Conservation (phyloP, 805 yeast species). For the Tetrapisispora arboricola region DNA sequence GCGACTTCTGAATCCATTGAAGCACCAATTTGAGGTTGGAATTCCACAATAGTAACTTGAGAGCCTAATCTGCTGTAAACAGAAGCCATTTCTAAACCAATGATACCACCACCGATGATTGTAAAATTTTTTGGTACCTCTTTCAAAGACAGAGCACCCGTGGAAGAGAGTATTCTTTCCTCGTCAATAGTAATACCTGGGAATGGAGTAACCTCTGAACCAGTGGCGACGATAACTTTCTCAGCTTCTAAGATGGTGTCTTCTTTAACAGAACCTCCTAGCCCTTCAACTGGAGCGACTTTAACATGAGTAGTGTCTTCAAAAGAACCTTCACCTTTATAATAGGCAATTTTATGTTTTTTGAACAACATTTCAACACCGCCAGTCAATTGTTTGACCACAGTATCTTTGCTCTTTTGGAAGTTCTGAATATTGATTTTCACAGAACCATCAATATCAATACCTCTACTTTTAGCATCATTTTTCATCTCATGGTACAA, state of each 20-base stretch:
- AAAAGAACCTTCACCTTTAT: slow-evolving; percentile 88
- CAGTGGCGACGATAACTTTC: slow-evolving; percentile 92
- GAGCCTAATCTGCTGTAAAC: slow-evolving; percentile 93
- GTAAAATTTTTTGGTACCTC: slow-evolving; percentile 89
- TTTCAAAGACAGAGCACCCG: slow-evolving; percentile 77
- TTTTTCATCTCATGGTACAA: slow-evolving; percentile 79
- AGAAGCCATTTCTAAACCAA: slow-evolving; percentile 98
- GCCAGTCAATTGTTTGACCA: slow-evolving; percentile 80
- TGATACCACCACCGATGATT: slow-evolving; percentile 98
- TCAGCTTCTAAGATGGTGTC: slow-evolving; percentile 64
- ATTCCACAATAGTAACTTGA: slow-evolving; percentile 91
- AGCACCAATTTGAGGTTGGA: slow-evolving; percentile 86
- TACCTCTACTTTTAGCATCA: slow-evolving; percentile 83
- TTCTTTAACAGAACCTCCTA: slow-evolving; percentile 55
- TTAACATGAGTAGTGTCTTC: slow-evolving; percentile 66
- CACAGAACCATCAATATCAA: slow-evolving; percentile 65
- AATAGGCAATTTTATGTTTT: slow-evolving; percentile 89
- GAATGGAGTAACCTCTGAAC: slow-evolving; percentile 97
- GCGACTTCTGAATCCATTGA: slow-evolving; percentile 97
- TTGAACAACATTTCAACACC: slow-evolving; percentile 94
- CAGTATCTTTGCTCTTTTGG: slow-evolving; percentile 85
- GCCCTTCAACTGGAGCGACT: slow-evolving; percentile 81
- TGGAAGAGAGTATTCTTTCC: slow-evolving; percentile 91
- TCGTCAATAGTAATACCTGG: slow-evolving; percentile 96
- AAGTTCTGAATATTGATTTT: slow-evolving; percentile 64